Evolutionary conservation across 352 stramenopile species (phyloP).

Genomic region (Phytophthora pistaciae): DNA sequence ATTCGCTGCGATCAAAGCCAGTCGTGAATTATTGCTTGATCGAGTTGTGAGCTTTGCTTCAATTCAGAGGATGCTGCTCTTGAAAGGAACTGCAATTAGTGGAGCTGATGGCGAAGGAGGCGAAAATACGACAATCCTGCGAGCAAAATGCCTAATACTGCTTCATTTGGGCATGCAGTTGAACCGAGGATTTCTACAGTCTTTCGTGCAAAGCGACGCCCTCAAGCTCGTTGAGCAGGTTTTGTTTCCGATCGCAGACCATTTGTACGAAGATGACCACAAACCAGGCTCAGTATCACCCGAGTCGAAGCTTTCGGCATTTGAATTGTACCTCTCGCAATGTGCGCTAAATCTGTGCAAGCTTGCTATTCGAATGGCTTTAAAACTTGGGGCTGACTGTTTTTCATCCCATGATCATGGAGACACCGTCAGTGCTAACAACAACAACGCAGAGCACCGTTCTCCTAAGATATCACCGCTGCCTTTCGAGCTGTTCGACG

Average conservation of each 20-base stretch:
- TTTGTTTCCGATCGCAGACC: conserved; percentile 34
- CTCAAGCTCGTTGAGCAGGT: conserved; percentile 47
- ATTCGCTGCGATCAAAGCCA: conserved; percentile 37
- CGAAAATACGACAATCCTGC: conserved; percentile 39
- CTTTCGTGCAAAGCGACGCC: conserved; percentile 45
- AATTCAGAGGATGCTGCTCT: conserved; percentile 42
- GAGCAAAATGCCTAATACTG: conserved; percentile 73
- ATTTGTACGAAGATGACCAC: conserved; percentile 20
- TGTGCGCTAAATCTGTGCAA: conserved; percentile 70
- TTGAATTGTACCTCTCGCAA: conserved; percentile 66
- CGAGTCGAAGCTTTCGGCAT: conserved; percentile 26
- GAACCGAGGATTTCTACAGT: conserved; percentile 49
- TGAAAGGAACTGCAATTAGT: neutral
- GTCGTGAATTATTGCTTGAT: conserved; percentile 47
- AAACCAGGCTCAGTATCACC: conserved; percentile 1
- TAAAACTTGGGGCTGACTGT: conserved; percentile 76
- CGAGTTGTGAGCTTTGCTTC: conserved; percentile 40
- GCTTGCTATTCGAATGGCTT: conserved; percentile 60
- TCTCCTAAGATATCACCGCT: conserved; percentile 42
- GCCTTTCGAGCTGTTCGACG: conserved; percentile 61
- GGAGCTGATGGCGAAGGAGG: conserved; percentile 2
- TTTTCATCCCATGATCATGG: conserved; percentile 45
- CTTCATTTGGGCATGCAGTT: conserved; percentile 65
- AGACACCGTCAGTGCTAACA: conserved; percentile 29
- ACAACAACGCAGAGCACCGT: conserved; percentile 29